phyloP scores from a whole-genome alignment of 208 protist species.

The Leishmania gerbilli region DNA sequence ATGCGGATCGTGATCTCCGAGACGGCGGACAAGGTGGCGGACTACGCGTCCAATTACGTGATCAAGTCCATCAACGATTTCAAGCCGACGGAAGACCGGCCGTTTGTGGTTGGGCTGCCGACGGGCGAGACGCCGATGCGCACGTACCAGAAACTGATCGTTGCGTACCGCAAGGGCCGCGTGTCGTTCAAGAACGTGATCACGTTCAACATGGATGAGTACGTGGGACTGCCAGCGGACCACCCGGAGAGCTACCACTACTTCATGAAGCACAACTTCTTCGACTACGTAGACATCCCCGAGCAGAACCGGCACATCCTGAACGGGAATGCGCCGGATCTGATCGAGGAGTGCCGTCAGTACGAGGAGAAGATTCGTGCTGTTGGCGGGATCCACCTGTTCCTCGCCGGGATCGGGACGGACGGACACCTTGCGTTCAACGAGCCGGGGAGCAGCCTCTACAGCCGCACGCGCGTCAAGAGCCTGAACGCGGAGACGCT shows the following conservation, averaged over 20 bases:
- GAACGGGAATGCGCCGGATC: conserved; percentile 90
- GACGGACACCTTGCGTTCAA: conserved; percentile 97
- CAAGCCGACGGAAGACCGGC: conserved; percentile 63
- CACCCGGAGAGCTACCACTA: conserved; percentile 95
- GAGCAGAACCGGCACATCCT: conserved; percentile 93
- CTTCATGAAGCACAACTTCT: conserved; percentile 96
- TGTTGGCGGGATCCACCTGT: conserved; percentile 93
- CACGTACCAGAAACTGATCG: conserved; percentile 92
- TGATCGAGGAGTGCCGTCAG: conserved; percentile 86
- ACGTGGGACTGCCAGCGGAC: conserved; percentile 85
- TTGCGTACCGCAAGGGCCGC: conserved; percentile 78
- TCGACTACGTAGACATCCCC: conserved; percentile 94
- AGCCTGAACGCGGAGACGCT: conserved; percentile 95
- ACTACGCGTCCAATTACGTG: conserved; percentile 86
- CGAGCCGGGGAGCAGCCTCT: conserved; percentile 93
- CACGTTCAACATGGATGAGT: conserved; percentile 98
- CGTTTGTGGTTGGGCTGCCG: conserved; percentile 95
- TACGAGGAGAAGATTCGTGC: conserved; percentile 94
- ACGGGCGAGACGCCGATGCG: conserved; percentile 88
- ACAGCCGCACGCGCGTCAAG: conserved; percentile 91
- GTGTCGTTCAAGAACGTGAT: conserved; percentile 93
- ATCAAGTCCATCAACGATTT: conserved; percentile 90
- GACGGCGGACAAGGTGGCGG: conserved; percentile 60
- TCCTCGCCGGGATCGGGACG: conserved; percentile 94
- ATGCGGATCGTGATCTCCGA: conserved; percentile 94